phyloP scores from a whole-genome alignment of 2,329 filamentous ascomycete species.

The Endoconidiophora polonica region DNA sequence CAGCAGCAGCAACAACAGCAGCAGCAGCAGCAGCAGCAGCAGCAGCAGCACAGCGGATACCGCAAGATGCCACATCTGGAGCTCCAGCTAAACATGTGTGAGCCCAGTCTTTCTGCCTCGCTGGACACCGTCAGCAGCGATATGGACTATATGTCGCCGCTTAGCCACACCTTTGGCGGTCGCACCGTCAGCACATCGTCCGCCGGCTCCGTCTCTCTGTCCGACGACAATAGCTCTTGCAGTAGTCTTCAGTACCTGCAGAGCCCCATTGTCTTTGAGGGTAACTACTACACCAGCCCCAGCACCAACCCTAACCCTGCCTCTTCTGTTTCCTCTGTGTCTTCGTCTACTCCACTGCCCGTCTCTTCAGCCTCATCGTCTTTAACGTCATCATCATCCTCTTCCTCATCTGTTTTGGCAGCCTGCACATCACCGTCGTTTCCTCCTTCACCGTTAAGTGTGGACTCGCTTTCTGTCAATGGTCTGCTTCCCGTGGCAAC shows the following conservation, averaged over 20 bases:
- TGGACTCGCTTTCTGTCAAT: too few species aligned
- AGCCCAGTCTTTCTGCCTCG: constrained; percentile 33
- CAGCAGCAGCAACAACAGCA: constrained; percentile 17
- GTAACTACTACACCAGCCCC: constrained; percentile 14
- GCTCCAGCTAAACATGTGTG: constrained; percentile 29
- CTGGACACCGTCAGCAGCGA: constrained; percentile 43
- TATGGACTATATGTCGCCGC: constrained; percentile 44
- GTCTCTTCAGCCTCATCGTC: constrained; percentile 1
- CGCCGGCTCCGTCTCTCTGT: not conserved
- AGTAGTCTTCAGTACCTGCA: constrained; percentile 27
- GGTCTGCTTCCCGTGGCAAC: too few species aligned
- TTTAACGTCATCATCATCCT: not conserved
- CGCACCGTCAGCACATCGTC: not conserved
- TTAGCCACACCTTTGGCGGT: constrained; percentile 34
- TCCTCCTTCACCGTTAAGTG: not conserved
- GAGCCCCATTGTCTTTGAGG: constrained; percentile 26
- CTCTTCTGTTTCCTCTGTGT: not conserved
- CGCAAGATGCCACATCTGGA: constrained; percentile 23
- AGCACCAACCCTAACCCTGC: not conserved
- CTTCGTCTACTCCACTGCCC: constrained; percentile 21
- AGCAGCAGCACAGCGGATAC: constrained; percentile 23
- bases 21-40: constrained; percentile 19
- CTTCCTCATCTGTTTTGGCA: not conserved
- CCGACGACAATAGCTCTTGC: constrained; percentile 14
- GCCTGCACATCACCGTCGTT: not conserved